A percentile compares a stretch with the other conserved stretches of the same genome.
phyloP scores from a whole-genome alignment of 441 rosid genomes.

The Cnidoscolus chayamansa region DNA sequence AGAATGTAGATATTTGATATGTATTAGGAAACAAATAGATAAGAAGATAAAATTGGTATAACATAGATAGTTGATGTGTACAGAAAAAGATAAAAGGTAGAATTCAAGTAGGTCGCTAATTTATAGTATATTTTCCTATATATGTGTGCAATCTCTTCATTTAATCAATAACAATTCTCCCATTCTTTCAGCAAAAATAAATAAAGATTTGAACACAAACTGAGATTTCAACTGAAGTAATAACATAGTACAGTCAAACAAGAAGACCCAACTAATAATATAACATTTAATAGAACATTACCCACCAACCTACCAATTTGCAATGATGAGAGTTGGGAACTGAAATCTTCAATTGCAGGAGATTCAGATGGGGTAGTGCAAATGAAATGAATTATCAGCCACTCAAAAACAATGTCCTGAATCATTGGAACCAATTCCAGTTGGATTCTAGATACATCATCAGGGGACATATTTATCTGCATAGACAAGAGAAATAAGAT shows the following conservation, averaged over 20 bases:
- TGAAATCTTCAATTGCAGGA: constrained; percentile 80
- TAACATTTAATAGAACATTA: constrained; percentile 1
- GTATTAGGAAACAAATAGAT: too few relatives aligned
- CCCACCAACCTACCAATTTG: constrained; percentile 65
- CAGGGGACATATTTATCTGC: constrained; percentile 74
- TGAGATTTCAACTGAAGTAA: not conserved
- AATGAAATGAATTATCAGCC: constrained; percentile 76
- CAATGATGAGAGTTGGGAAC: constrained; percentile 82
- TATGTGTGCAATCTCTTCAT: too few relatives aligned
- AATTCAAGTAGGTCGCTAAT: too few relatives aligned
- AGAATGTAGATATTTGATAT: too few relatives aligned
- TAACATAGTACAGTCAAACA: not conserved
- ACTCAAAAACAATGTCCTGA: constrained; percentile 80
- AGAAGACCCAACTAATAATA: not conserved
- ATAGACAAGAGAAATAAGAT: constrained; percentile 21
- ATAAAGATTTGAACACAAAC: not conserved
- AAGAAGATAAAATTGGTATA: too few relatives aligned
- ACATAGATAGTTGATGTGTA: too few relatives aligned
- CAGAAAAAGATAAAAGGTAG: too few relatives aligned
- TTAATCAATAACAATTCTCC: too few relatives aligned
- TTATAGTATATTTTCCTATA: too few relatives aligned
- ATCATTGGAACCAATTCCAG: constrained; percentile 89
- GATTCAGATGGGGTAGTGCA: constrained; percentile 75
- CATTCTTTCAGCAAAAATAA: not conserved
- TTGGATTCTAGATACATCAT: constrained; percentile 69